Evolutionary conservation across 139 green algal genomes (phyloP).

Genomic region (Asterochloris erici): DNA sequence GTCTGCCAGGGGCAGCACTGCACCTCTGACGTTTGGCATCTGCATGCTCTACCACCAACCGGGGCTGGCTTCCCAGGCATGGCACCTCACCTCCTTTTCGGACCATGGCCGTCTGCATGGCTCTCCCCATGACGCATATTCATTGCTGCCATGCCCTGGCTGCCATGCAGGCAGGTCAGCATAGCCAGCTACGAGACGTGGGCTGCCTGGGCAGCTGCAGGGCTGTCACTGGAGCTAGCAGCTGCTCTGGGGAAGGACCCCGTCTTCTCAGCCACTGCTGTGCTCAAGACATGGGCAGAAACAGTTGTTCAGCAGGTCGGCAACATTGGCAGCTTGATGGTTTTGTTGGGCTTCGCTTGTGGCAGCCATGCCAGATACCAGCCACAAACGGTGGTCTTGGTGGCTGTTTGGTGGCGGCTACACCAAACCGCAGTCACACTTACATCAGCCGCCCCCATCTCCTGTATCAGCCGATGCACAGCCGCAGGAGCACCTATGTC

Average conservation of each 20-base stretch:
- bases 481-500: too few relatives aligned
- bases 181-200: slow-evolving; percentile 45
- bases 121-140: neutral
- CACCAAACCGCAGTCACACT: neutral
- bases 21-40: too few relatives aligned
- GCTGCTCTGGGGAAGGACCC: slow-evolving; percentile 25
- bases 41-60: too few relatives aligned
- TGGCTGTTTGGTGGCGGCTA: neutral
- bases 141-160: neutral
- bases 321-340: neutral
- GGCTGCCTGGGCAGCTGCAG: slow-evolving; percentile 62
- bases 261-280: slow-evolving; percentile 10
- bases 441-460: neutral
- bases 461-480: too few relatives aligned
- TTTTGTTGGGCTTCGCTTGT: neutral
- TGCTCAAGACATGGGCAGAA: slow-evolving; percentile 63
- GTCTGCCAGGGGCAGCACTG: too few relatives aligned
- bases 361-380: neutral
- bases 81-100: too few relatives aligned
- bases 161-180: slow-evolving; percentile 15
- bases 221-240: slow-evolving; percentile 40
- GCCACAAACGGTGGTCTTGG: neutral
- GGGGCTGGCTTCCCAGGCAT: too few relatives aligned
- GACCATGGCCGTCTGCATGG: neutral
- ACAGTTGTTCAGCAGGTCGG: neutral